Percentiles rank a stretch among this genome's conserved stretches.
These are phyloP conservation scores for Chimonanthus praecox DNA, from an alignment of 164 flowering plant species.

Conservation along the genomic window DNA sequence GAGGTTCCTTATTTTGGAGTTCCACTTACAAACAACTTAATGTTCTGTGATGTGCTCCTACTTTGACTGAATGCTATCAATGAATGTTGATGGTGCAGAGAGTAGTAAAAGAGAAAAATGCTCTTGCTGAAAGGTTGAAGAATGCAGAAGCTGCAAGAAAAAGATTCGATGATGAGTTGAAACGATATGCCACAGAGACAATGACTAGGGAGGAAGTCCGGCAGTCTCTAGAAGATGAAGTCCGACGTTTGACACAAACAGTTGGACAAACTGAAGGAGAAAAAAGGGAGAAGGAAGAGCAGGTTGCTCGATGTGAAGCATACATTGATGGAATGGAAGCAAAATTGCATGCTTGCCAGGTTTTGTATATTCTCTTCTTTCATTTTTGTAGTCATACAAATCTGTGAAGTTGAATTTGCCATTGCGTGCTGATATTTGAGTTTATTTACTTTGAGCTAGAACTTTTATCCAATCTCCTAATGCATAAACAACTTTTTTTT, in stretches of 20 bases:
- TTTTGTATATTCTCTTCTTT: constrained; percentile 15
- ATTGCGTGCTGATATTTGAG: neutral
- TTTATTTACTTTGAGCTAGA: too few species aligned
- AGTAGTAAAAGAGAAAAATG: constrained; percentile 93
- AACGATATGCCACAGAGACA: constrained; percentile 87
- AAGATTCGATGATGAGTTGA: constrained; percentile 90
- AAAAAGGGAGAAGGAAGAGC: constrained; percentile 93
- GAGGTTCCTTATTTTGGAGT: too few species aligned
- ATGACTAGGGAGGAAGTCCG: constrained; percentile 77
- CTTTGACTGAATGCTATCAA: neutral
- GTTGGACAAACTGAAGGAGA: constrained; percentile 95
- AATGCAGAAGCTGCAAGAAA: constrained; percentile 81
- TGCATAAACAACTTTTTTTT: too few species aligned
- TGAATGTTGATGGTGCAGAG: constrained; percentile 45
- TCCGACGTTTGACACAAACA: constrained; percentile 76
- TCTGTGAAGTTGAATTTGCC: neutral
- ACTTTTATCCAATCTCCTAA: too few species aligned
- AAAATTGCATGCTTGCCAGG: constrained; percentile 89
- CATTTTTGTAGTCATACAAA: neutral
- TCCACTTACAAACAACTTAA: too few species aligned
- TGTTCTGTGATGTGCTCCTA: neutral
- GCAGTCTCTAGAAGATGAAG: constrained; percentile 91
- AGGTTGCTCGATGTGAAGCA: constrained; percentile 90
- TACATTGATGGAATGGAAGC: constrained; percentile 93
- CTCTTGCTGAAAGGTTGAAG: constrained; percentile 87